Evolutionary conservation across 768 basidiomycete genomes (phyloP).

Genomic region (Hypholoma sublateritium): DNA sequence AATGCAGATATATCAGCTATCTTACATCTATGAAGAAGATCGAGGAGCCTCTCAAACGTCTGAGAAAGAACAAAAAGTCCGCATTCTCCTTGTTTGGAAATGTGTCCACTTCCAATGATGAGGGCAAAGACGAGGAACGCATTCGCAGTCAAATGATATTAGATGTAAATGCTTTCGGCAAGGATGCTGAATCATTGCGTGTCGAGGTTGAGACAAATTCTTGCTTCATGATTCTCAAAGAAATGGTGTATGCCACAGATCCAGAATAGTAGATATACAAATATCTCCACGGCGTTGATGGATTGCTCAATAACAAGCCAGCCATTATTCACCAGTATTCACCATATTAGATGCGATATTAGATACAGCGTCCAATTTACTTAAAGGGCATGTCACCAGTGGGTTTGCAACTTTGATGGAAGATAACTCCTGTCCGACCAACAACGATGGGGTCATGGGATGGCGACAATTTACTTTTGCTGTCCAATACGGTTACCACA

Average conservation of each 20-base stretch:
- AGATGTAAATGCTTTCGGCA: conserved; percentile 83
- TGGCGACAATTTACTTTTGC: background rate
- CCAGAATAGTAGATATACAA: conserved; percentile 23
- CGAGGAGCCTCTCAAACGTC: conserved; percentile 81
- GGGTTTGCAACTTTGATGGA: conserved; percentile 47
- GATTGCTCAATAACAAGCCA: background rate
- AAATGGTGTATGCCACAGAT: conserved; percentile 55
- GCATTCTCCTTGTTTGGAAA: conserved; percentile 80
- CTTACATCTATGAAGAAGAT: conserved; percentile 88
- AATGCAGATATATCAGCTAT: conserved; percentile 71
- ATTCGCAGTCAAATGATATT: conserved; percentile 81
- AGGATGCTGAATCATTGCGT: conserved; percentile 70
- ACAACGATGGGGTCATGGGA: conserved; percentile 15
- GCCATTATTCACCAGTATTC: too few relatives aligned
- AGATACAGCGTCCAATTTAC: conserved; percentile 2
- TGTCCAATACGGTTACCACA: conserved; percentile 16
- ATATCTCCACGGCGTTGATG: background rate
- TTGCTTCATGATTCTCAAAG: conserved; percentile 53
- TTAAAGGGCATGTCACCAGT: background rate
- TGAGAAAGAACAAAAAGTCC: conserved; percentile 83
- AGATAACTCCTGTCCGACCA: conserved; percentile 53
- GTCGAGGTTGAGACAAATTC: conserved; percentile 56
- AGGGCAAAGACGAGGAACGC: conserved; percentile 84
- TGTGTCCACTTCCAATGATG: conserved; percentile 50
- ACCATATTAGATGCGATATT: background rate